phyloP scores from a whole-genome alignment of 2,329 filamentous ascomycete genomes.

The Claviceps cyperi region DNA sequence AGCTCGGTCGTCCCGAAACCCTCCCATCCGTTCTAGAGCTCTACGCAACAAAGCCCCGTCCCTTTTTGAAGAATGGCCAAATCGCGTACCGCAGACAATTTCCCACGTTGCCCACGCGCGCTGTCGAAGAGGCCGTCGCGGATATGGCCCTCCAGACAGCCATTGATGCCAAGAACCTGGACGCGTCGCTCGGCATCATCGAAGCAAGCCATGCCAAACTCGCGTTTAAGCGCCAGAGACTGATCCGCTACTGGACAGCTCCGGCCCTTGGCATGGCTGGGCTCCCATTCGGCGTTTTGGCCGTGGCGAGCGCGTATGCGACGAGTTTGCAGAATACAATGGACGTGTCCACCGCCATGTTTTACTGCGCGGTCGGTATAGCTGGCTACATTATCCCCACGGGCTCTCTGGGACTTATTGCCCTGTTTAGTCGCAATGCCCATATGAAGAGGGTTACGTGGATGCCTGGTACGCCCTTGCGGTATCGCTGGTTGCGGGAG shows the following conservation, averaged over 20 bases:
- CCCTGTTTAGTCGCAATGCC: conserved; percentile 77
- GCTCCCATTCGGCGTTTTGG: conserved; percentile 55
- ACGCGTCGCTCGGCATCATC: conserved; percentile 62
- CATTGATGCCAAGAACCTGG: conserved; percentile 63
- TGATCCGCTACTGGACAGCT: conserved; percentile 47
- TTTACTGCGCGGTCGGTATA: conserved; percentile 65
- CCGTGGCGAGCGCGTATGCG: conserved; percentile 42
- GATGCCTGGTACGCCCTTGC: conserved; percentile 66
- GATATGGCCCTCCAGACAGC: conserved; percentile 64
- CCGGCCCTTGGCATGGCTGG: conserved; percentile 43
- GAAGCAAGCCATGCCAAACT: conserved; percentile 52
- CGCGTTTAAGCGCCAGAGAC: conserved; percentile 53
- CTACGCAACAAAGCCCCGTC: conserved; percentile 70
- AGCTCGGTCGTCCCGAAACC: conserved; percentile 57
- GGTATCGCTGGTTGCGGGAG: conserved; percentile 74
- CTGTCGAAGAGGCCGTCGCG: conserved; percentile 57
- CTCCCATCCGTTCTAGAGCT: conserved; percentile 69
- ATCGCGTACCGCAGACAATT: conserved; percentile 48
- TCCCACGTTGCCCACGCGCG: conserved; percentile 53
- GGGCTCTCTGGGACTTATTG: conserved; percentile 67
- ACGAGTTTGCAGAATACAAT: conserved; percentile 48
- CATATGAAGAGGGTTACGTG: conserved; percentile 92
- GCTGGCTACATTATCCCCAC: conserved; percentile 74
- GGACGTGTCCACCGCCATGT: conserved; percentile 59
- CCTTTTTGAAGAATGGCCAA: conserved; percentile 42